Percentiles rank a stretch among this genome's conserved stretches.
These are phyloP conservation scores for Knufia petricola DNA, from an alignment of 2,329 filamentous ascomycete species.

Conservation along the genomic window DNA sequence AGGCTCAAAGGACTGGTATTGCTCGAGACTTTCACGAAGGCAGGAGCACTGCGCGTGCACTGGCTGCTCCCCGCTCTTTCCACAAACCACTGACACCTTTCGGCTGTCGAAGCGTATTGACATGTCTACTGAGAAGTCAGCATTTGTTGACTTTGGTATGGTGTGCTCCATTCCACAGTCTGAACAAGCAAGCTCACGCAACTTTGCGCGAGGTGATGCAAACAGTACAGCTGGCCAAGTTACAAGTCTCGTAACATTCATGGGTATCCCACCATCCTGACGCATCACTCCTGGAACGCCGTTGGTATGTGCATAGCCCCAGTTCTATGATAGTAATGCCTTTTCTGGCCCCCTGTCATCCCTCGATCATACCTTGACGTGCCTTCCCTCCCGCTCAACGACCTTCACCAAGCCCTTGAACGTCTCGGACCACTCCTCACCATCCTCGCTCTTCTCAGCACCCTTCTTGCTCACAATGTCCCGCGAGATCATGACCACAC, in stretches of 20 bases:
- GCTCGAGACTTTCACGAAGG: no score
- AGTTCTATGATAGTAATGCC: neutral
- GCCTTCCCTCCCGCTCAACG: conserved; percentile 49
- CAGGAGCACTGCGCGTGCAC: no score
- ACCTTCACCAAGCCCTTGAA: conserved; percentile 50
- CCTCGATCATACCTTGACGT: conserved; percentile 38
- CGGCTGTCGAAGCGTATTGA: no score
- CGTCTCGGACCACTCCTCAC: conserved; percentile 43
- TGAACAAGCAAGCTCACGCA: neutral
- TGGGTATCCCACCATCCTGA: neutral
- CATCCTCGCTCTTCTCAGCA: conserved; percentile 34
- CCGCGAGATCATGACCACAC: conserved; percentile 73
- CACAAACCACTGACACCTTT: no score
- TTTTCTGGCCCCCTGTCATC: no score
- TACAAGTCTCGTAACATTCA: neutral
- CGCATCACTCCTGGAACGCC: neutral
- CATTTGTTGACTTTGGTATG: no score
- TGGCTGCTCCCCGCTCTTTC: no score
- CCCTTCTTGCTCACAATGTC: conserved; percentile 42
- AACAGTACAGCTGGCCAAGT: neutral
- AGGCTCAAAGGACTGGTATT: no score
- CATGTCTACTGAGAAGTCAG: no score
- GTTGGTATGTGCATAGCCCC: neutral
- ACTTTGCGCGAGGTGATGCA: neutral
- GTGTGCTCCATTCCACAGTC: no score